Evolutionary conservation across 495 filamentous ascomycete genomes (phyloP).

Genomic region (Hypoxylon cercidicola): DNA sequence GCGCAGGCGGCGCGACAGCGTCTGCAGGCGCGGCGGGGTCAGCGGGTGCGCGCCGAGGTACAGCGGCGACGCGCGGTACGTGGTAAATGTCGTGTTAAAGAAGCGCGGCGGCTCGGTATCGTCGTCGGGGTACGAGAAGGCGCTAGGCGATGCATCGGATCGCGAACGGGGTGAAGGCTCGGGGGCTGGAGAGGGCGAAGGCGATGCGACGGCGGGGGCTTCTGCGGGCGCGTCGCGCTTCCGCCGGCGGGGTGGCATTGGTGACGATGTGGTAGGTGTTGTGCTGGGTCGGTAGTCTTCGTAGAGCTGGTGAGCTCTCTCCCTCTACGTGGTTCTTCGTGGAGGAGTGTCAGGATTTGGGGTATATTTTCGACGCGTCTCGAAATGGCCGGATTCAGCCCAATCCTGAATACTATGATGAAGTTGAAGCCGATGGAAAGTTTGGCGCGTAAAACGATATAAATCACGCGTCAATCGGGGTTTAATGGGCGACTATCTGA

Average conservation of each 20-base stretch:
- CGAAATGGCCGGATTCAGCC: not conserved
- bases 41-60: constrained; percentile 49
- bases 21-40: constrained; percentile 39
- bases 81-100: constrained; percentile 61
- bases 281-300: no score
- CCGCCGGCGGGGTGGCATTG: constrained; percentile 42
- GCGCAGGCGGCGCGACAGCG: constrained; percentile 51
- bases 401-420: not conserved
- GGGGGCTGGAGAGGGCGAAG: constrained; percentile 13
- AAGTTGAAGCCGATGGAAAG: not conserved
- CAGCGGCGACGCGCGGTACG: constrained; percentile 57
- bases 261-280: no score
- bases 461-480: not conserved
- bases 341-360: not conserved
- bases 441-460: constrained; percentile 1
- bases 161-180: constrained; percentile 5
- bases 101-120: constrained; percentile 46
- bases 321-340: not conserved
- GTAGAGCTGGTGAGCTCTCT: no score
- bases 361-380: constrained; percentile 18
- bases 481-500: not conserved
- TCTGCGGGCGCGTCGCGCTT: constrained; percentile 9
- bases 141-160: constrained; percentile 15
- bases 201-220: constrained; percentile 2
- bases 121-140: constrained; percentile 10